Evolutionary conservation across 2,329 filamentous ascomycete genomes (phyloP).

Genomic region (Penicillium sp.): DNA sequence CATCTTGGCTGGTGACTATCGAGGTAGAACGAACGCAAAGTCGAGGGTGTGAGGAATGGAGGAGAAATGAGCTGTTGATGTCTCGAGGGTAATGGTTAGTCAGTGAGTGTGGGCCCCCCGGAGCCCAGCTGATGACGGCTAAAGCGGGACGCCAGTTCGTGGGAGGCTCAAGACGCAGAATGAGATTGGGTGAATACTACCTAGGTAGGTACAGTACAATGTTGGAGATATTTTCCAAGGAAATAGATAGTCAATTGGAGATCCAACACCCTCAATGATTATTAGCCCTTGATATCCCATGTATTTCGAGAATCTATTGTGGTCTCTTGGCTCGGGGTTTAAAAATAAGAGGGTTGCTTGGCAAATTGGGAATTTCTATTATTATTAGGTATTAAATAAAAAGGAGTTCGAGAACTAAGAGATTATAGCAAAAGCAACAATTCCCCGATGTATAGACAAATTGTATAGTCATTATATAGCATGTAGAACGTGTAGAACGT

Average conservation of each 20-base stretch:
- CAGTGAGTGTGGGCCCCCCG: slow-evolving; percentile 28
- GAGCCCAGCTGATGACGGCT: slow-evolving; percentile 17
- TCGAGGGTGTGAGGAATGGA: slow-evolving; percentile 5
- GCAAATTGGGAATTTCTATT: not conserved
- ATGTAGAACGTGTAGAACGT: not conserved
- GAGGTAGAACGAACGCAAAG: slow-evolving; percentile 1
- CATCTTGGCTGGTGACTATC: slow-evolving; percentile 32
- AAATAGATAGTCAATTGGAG: not conserved
- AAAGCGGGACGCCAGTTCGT: slow-evolving; percentile 20
- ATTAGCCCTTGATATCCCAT: not conserved
- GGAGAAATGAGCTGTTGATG: slow-evolving; percentile 5
- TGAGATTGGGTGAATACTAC: not conserved
- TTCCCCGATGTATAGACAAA: not conserved
- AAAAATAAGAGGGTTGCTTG: not conserved
- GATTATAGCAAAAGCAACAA: not conserved
- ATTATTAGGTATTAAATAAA: too few relatives aligned
- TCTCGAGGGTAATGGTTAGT: slow-evolving; percentile 20
- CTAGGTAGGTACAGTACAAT: not conserved
- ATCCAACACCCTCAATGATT: not conserved
- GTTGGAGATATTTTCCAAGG: not conserved
- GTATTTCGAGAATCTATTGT: not conserved
- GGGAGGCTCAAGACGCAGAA: slow-evolving; percentile 1
- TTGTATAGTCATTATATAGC: not conserved
- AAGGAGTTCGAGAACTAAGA: not conserved
- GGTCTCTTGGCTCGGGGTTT: not conserved